Percentiles rank a stretch among this genome's conserved stretches.
Conservation (phyloP, 345 rosid genomes). For the Hevea brasiliensis region DNA sequence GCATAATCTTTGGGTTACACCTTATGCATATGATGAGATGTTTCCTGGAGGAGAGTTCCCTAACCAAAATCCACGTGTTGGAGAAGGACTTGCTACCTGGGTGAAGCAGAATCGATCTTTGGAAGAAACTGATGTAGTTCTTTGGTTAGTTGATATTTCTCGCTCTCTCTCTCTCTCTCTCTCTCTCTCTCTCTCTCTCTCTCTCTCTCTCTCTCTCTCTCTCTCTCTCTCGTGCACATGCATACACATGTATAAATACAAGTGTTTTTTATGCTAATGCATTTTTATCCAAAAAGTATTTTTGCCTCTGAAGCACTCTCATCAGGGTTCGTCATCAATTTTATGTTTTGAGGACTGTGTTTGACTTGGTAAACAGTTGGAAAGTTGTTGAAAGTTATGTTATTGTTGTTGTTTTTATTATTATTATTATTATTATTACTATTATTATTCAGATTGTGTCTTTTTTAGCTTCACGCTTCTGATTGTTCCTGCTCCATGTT, state of each 20-base stretch:
- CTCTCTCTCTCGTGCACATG: background rate
- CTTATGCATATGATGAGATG: slow-evolving; percentile 59
- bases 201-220: background rate
- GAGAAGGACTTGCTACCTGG: slow-evolving; percentile 88
- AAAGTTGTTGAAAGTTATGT: background rate
- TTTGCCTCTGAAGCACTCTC: background rate
- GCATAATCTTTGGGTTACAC: slow-evolving; percentile 88
- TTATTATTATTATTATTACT: background rate
- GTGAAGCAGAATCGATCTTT: slow-evolving; percentile 75
- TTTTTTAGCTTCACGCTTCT: too few relatives aligned
- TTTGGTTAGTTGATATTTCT: slow-evolving; percentile 56
- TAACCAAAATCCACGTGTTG: slow-evolving; percentile 84
- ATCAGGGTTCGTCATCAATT: background rate
- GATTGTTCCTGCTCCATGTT: too few relatives aligned
- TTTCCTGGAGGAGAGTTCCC: slow-evolving; percentile 96
- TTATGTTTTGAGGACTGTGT: background rate
- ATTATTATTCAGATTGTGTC: background rate
- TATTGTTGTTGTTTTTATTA: too few relatives aligned
- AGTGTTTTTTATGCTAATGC: background rate
- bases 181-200: background rate
- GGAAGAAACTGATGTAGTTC: slow-evolving; percentile 81
- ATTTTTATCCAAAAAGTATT: background rate
- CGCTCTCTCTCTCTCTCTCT: background rate
- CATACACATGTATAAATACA: too few relatives aligned
- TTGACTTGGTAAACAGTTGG: background rate